A percentile compares a stretch with the other conserved stretches of the same genome.
phyloP scores from a whole-genome alignment of 805 yeast species.

The Yamadazyma sp. region DNA sequence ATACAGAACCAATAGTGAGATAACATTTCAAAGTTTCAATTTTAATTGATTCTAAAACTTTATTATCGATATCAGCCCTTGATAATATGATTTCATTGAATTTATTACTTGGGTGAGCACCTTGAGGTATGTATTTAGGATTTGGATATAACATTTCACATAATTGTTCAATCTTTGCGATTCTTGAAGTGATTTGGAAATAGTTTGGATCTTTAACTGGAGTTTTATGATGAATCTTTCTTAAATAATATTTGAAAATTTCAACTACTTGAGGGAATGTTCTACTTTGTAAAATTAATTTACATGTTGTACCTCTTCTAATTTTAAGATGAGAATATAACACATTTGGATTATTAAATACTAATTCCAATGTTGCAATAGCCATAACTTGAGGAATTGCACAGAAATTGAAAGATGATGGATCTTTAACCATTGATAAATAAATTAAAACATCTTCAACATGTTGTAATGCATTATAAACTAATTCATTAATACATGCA shows the following conservation, averaged over 20 bases:
- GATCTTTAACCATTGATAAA: conserved; percentile 73
- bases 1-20: conserved; percentile 13
- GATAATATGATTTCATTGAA: conserved; percentile 28
- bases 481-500: conserved; percentile 76
- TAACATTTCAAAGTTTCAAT: conserved; percentile 17
- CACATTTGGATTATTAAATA: conserved; percentile 76
- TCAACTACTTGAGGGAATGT: conserved; percentile 71
- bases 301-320: conserved; percentile 83
- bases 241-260: conserved; percentile 73
- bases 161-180: conserved; percentile 87
- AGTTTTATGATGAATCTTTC: conserved; percentile 74
- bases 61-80: conserved; percentile 32
- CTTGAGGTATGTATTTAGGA: conserved; percentile 50
- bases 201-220: conserved; percentile 83
- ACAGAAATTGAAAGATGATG: conserved; percentile 84
- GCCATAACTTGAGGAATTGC: conserved; percentile 99
- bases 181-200: conserved; percentile 73
- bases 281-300: conserved; percentile 68
- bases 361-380: conserved; percentile 84
- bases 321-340: conserved; percentile 76
- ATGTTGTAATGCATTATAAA: conserved; percentile 74
- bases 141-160: conserved; percentile 73
- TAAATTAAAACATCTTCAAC: conserved; percentile 74
- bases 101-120: conserved; percentile 41
- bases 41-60: conserved; percentile 16